These are phyloP conservation scores for Echria macrotheca DNA, from an alignment of 495 filamentous ascomycete genomes.

Conservation along the genomic window DNA sequence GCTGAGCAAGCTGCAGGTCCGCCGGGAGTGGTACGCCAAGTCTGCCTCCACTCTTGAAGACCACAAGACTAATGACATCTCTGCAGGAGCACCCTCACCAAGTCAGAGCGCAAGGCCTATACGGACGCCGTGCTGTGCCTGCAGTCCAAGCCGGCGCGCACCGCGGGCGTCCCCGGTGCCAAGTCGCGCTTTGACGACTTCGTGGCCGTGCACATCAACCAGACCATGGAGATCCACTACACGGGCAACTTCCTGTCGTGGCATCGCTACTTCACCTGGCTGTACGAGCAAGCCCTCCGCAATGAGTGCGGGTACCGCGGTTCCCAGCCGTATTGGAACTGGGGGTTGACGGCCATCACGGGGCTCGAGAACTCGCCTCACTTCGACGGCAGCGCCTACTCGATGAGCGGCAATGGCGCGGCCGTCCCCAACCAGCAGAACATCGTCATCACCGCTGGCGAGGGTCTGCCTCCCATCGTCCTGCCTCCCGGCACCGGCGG, in stretches of 20 bases:
- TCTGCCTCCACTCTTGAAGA: neutral
- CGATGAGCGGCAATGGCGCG: constrained; percentile 24
- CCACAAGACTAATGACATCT: neutral
- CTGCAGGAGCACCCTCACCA: constrained; percentile 36
- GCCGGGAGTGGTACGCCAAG: constrained; percentile 6
- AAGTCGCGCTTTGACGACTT: constrained; percentile 60
- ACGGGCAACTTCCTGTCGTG: constrained; percentile 63
- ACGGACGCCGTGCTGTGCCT: constrained; percentile 61
- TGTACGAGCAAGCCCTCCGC: constrained; percentile 61
- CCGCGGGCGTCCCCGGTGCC: constrained; percentile 32
- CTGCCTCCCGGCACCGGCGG: constrained; percentile 52
- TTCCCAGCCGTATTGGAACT: constrained; percentile 38
- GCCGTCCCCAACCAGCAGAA: constrained; percentile 3
- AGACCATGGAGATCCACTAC: constrained; percentile 57
- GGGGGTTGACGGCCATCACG: constrained; percentile 33
- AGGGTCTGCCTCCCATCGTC: constrained; percentile 47
- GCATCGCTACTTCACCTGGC: constrained; percentile 61
- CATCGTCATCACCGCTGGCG: constrained; percentile 4
- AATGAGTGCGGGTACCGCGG: constrained; percentile 67
- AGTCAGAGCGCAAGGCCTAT: constrained; percentile 46
- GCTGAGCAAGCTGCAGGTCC: constrained; percentile 8
- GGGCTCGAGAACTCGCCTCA: constrained; percentile 17
- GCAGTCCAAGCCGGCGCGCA: constrained; percentile 38
- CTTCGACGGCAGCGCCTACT: constrained; percentile 25
- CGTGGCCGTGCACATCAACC: constrained; percentile 58